Base-by-base conservation (phyloP, 169 alveolate species). In the Cystoisospora suis region DNA sequence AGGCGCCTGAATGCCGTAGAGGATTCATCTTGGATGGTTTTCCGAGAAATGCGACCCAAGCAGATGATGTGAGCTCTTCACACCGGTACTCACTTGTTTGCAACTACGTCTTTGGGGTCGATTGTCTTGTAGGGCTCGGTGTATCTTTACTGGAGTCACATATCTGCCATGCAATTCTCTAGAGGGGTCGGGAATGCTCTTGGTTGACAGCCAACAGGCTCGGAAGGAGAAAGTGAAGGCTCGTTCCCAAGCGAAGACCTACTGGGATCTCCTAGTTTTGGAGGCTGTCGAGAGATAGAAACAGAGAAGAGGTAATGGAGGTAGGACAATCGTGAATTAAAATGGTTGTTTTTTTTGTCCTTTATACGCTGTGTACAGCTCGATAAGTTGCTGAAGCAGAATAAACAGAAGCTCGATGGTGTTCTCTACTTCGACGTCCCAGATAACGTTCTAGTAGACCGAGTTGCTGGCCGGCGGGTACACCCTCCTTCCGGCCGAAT, bases 1-100 rank as follows among this genome's bases (percentile, higher is more conserved):
- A 45, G 65, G 65, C 89, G 81, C 93, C 94, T 0, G 94, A 86
- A 85, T 92, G 95, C 75, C 49, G 75, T n/a, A 27, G 81, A 65
- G 99, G 99, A 46, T 96, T 97, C 79, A 96, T 98, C 85, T 93
- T 98, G 58, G 99, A 98, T 88, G 99, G 99, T 36, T 98, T 96
- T 93, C 99, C 99, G 45, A 90, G 99, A 75, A 98, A 98, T 86
- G 91, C 93, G 44, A 95, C 96, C 53, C 98, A 98, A 89, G 99
- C 99, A 2, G 40, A 72, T 3, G 65, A 44, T 27, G 89, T 91
- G 38, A 65, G 88, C 3, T n/a, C n/a, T n/a, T n/a, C n/a, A n/a
- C n/a, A n/a, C n/a, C n/a, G n/a, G n/a, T n/a, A n/a, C n/a, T n/a
- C n/a, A n/a, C 12, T 15, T 36, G n/a, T 4, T 80, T 12, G 38